Evolutionary conservation across 163 green algal species (phyloP), one percentile per base, ranked within the genome.

Genomic region (Scenedesmus sp.): DNA sequence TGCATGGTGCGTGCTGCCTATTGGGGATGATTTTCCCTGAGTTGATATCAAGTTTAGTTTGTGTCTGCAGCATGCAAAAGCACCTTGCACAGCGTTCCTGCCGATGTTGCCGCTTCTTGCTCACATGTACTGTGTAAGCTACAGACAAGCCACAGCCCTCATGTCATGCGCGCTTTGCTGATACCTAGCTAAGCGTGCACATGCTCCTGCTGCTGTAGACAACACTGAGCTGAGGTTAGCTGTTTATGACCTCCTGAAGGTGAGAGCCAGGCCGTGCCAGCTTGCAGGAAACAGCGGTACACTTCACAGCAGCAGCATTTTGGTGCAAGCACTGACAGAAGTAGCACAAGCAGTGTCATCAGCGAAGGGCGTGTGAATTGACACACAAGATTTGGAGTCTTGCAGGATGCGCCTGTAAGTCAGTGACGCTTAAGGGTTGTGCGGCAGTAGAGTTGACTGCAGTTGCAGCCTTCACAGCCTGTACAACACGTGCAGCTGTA

Each of bases 191-290:
- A 10, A 35, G 5, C 0, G 16, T 76, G 26, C 24, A 30, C 30
- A 72, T 72, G 59, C 6, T 61, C 30, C 22, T 33, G 56, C 26
- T 76, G 24, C 65, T 40, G 65, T 30, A 76, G 97, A 98, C 87
- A 98, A 98, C 85, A n/a, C 92, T 1, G 94, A 97, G 72, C 89
- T 99, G 44, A 76, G 97, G 0, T 83, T 92, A 22, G 76, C 65
- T 13, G 96, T 98, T 6, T 96, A 96, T 73, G 95, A 98, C 1
- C 97, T 98, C 89, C 83, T 99, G 22, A 97, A 97, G 95, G 96
- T 97, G 68, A 59, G 81, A 76, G 30, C 22, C 59, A 9, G 30
- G 26, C 65, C 65, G 16, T 76, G 30, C 12, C 65, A 76, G 65
- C 65, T 76, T 76, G 65, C 65, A 76, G 65, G 65, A 76, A 76